These are phyloP conservation scores for Beta vulgaris DNA, from an alignment of 148 eudicot genomes.

Conservation along the genomic window DNA sequence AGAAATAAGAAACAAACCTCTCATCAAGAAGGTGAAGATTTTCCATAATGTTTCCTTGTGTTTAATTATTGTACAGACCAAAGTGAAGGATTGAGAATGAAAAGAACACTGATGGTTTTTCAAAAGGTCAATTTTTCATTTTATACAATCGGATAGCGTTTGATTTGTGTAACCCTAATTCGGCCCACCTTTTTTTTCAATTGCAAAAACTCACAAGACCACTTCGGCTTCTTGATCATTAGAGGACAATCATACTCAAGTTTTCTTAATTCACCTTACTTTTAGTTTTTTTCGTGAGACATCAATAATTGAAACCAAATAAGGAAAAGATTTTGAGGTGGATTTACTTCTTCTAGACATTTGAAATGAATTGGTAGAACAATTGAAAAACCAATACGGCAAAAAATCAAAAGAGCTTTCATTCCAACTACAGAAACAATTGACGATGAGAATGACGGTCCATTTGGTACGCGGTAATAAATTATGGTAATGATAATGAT, in stretches of 20 bases:
- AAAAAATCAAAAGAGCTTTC: slow-evolving; percentile 1
- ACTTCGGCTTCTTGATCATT: too few relatives aligned
- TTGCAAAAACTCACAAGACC: too few relatives aligned
- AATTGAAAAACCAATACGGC: background rate
- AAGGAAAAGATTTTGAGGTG: background rate
- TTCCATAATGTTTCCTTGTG: background rate
- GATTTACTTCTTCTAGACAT: slow-evolving; percentile 8
- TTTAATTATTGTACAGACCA: background rate
- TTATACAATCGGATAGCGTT: background rate
- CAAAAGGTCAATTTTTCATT: background rate
- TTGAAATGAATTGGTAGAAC: background rate
- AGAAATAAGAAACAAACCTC: slow-evolving; percentile 22
- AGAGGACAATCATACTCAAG: too few relatives aligned
- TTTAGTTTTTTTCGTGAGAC: background rate
- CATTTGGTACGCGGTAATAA: too few relatives aligned
- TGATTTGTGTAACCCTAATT: background rate
- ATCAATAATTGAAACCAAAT: background rate
- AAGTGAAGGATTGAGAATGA: background rate
- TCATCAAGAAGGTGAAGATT: background rate
- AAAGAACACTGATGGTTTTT: background rate
- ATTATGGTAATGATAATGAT: background rate
- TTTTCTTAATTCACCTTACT: background rate
- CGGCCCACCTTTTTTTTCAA: too few relatives aligned
- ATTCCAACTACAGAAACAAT: background rate
- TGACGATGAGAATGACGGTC: background rate